Percentiles rank a stretch among this genome's conserved stretches.
Conservation (phyloP, 2,329 filamentous ascomycete genomes). For the Trichoderma simmonsii region DNA sequence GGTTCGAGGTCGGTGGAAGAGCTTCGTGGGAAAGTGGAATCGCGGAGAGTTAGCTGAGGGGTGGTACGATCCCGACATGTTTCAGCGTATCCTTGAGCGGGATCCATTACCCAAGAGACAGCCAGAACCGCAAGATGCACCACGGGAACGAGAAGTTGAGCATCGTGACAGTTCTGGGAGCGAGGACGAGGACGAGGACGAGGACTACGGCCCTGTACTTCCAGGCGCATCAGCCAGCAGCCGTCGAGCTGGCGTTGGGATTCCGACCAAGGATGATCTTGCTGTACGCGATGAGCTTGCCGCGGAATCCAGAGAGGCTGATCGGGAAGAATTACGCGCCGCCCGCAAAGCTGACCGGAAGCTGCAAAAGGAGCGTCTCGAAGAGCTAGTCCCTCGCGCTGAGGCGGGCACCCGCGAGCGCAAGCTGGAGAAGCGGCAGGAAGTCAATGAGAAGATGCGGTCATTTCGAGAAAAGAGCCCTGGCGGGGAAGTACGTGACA, state of each 20-base stretch:
- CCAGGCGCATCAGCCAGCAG: slow-evolving; percentile 22
- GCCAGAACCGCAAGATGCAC: not conserved
- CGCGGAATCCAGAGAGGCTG: slow-evolving; percentile 49
- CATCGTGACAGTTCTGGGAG: slow-evolving; percentile 4
- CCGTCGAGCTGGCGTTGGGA: slow-evolving; percentile 50
- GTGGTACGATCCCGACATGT: slow-evolving; percentile 85
- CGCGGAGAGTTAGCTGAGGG: slow-evolving; percentile 78
- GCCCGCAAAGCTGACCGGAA: slow-evolving; percentile 63
- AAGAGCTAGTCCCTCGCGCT: slow-evolving; percentile 79
- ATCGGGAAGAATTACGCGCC: slow-evolving; percentile 54
- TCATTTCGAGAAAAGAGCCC: slow-evolving; percentile 69
- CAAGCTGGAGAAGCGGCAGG: slow-evolving; percentile 78
- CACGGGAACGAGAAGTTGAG: not conserved
- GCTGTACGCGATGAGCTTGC: slow-evolving; percentile 53
- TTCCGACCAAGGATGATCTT: slow-evolving; percentile 73
- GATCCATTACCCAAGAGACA: slow-evolving; percentile 9
- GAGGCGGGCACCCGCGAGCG: slow-evolving; percentile 81
- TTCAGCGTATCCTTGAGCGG: slow-evolving; percentile 40
- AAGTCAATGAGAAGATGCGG: slow-evolving; percentile 68
- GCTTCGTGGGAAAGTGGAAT: slow-evolving; percentile 91
- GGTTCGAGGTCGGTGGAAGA: slow-evolving; percentile 83
- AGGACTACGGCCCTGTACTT: slow-evolving; percentile 53
- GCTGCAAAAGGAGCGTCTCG: slow-evolving; percentile 67
- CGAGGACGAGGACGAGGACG: slow-evolving; percentile 24
- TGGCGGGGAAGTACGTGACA: slow-evolving; percentile 51